Evolutionary conservation across 192 early-diverging fungal species (phyloP).

Genomic region (Coemansia sp.): DNA sequence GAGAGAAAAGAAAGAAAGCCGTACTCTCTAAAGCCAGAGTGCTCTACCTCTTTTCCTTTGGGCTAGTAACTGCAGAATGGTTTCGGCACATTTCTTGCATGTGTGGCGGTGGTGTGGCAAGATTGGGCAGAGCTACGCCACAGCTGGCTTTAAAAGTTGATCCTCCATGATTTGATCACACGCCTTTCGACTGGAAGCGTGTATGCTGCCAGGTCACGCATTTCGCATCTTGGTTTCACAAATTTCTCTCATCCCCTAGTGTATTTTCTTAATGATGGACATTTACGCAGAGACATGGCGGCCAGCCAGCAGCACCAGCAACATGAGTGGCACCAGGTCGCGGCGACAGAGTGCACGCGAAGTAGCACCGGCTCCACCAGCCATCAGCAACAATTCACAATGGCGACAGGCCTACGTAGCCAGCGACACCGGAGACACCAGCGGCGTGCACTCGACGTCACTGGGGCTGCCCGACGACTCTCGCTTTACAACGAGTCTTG

Average conservation of each 20-base stretch:
- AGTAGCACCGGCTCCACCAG: conserved; percentile 11
- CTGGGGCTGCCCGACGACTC: conserved; percentile 45
- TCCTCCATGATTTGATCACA: no score
- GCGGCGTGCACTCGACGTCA: conserved; percentile 47
- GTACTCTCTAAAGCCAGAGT: neutral
- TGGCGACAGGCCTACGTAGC: conserved; percentile 47
- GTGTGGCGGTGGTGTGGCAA: neutral
- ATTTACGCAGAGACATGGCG: conserved; percentile 11
- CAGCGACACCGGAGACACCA: conserved; percentile 36
- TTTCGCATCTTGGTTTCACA: neutral
- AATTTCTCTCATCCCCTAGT: neutral
- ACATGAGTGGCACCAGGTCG: conserved; percentile 27
- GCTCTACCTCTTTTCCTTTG: neutral
- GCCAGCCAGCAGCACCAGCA: conserved; percentile 29
- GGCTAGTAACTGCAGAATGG: neutral
- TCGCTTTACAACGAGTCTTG: conserved; percentile 53
- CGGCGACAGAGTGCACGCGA: conserved; percentile 41
- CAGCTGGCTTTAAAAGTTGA: no score
- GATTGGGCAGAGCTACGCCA: no score
- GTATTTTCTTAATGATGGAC: conserved; percentile 3
- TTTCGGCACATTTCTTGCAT: neutral
- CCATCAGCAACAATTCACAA: neutral
- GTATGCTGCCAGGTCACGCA: neutral
- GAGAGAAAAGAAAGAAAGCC: neutral
- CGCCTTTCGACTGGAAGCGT: no score